Base-by-base conservation (phyloP, 1,284 basidiomycete species). In the Pisolithus thermaeus region DNA sequence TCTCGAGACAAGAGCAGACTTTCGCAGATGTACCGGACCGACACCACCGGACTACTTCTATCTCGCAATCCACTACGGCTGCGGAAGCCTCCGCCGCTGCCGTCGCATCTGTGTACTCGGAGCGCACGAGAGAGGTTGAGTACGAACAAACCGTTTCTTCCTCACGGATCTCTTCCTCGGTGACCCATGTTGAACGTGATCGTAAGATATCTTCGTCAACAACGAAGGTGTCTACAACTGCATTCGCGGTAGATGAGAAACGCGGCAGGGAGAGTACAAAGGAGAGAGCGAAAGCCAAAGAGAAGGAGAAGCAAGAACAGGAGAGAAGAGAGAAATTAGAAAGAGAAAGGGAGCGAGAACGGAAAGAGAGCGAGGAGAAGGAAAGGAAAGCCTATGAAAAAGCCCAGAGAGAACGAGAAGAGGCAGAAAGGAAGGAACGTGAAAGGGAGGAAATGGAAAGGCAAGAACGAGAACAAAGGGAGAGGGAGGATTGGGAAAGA, bases 101-200 rank as follows among this genome's bases (percentile, higher is more conserved):
- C 22, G 53, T 61, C 22, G 53, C 63, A 39, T 42, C 63, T 22
- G 38, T 20, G n/a, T 53, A 64, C 46, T 46, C 60, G 11, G 66
- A 65, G 22, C 66, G 61, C n/a, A 54, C 50, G 9, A 49, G 62
- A 11, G 63, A 67, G 41, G 16, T 47, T 1, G 65, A 64, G 23
- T 58, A 51, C 46, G 61, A 65, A 38, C 66, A 49, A 7, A 56
- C 51, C 20, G 14, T 57, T 12, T 61, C 66, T n/a, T 65, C 62
- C 28, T 68, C 64, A 14, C 63, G 58, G 38, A 30, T 54, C 42
- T 63, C 63, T 12, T 61, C 66, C 28, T 59, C 60, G n/a, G 49
- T 50, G 18, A 52, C 47, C 6, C 59, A 62, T 4, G 43, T 52
- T 23, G 66, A 66, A 25, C 66, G 55, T 12, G 67, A 67, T 37